Percentiles rank a stretch among this genome's conserved stretches.
Evolutionary conservation across 176 grass and related monocot species (phyloP).

Genomic region (Eremochloa ophiuroides): DNA sequence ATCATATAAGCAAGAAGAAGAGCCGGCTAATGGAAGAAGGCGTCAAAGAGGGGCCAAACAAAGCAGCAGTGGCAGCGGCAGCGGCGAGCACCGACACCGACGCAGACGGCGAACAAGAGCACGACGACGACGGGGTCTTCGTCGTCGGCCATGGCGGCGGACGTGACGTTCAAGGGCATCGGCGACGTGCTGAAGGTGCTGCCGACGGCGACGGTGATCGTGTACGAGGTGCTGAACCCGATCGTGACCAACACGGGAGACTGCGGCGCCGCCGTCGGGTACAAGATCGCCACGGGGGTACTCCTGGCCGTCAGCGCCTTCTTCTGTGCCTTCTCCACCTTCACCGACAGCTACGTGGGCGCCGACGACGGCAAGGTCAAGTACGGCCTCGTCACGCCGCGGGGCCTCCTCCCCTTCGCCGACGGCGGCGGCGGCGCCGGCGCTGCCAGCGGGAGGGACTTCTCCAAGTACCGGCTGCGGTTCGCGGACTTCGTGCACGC

Average conservation of each 20-base stretch:
- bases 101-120: not conserved
- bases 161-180: slow-evolving; percentile 49
- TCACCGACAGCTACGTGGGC: slow-evolving; percentile 67
- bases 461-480: slow-evolving; percentile 51
- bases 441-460: not conserved
- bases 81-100: too few relatives aligned
- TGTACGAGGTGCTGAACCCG: slow-evolving; percentile 65
- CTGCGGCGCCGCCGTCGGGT: slow-evolving; percentile 18
- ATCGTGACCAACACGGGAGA: slow-evolving; percentile 57
- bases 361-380: slow-evolving; percentile 58
- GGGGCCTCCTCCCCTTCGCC: slow-evolving; percentile 44
- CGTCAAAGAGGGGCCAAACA: slow-evolving; percentile 2
- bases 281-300: slow-evolving; percentile 41
- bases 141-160: slow-evolving; percentile 17
- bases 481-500: slow-evolving; percentile 61
- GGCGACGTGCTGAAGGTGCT: slow-evolving; percentile 69
- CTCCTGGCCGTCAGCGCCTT: slow-evolving; percentile 39
- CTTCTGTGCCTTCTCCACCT: slow-evolving; percentile 58
- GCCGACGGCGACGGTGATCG: slow-evolving; percentile 62
- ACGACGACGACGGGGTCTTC: not conserved
- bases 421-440: not conserved
- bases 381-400: slow-evolving; percentile 53
- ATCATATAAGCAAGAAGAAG: not conserved
- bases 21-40: slow-evolving; percentile 25
- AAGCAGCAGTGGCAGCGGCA: not conserved